Base-by-base conservation (phyloP, 208 protist species). In the Leishmania tropica region DNA sequence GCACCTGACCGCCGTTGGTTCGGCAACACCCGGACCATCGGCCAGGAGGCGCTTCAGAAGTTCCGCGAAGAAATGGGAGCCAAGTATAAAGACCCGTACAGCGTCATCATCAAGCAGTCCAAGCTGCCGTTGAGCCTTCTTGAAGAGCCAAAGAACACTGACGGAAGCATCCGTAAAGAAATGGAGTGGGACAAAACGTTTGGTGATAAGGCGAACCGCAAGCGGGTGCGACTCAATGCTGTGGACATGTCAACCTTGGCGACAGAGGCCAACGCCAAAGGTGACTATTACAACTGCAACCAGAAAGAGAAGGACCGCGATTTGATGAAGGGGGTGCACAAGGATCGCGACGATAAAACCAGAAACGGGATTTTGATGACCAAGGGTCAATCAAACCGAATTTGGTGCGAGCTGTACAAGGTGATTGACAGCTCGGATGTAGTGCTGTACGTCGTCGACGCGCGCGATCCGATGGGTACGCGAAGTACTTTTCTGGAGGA, bases 391-490 rank as follows among this genome's bases (percentile, higher is more conserved):
- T 99, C 99, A 0, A 99, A 99, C 71, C 92, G 99, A 76, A 99
- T 99, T 93, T 99, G 99, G 98, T 96, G 95, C 51, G 99, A 99
- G 90, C 90, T 99, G 37, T 99, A 99, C 92, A 99, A 99, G 81
- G 99, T 99, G 17, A 98, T 99, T 78, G 99, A 99, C 88, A 99
- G 98, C 51, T 99, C 98, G 24, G 99, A 99, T 89, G 99, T 99
- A n/a, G 86, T 99, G 28, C 78, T 99, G 3, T 98, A 99, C 82
- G 98, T 99, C 11, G 88, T 99, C 15, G 99, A 99, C 84, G 99
- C 98, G 21, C 91, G 99, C 76, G 99, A 99, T 88, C 99, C 99
- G 58, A 89, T 99, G 80, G 99, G 99, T 6, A 99, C 99, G 15
- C 92, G 99, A 19, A 99, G 95, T 58, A 67, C 84, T 13, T 98